Percentiles rank a stretch among this genome's conserved stretches.
Conservation (phyloP, 2,329 filamentous ascomycete genomes). For the Colletotrichum sansevieriae region DNA sequence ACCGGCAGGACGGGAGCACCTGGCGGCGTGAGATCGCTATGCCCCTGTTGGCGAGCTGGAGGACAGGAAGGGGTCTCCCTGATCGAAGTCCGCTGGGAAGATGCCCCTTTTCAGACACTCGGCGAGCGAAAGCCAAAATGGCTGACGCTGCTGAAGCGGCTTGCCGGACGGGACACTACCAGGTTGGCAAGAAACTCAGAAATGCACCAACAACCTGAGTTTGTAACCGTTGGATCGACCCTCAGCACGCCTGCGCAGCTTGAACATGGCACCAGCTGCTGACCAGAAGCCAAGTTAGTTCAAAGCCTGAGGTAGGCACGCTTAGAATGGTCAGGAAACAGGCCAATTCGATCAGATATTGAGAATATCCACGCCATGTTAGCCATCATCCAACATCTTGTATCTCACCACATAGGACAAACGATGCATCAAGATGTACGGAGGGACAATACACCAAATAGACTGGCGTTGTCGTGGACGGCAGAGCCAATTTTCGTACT, state of each 20-base stretch:
- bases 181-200: conserved; percentile 16
- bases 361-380: conserved; percentile 14
- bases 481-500: conserved; percentile 16
- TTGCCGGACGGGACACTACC: neutral
- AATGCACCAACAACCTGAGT: conserved; percentile 20
- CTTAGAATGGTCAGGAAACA: conserved; percentile 9
- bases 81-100: conserved; percentile 16
- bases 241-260: conserved; percentile 7
- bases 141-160: neutral
- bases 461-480: conserved; percentile 22
- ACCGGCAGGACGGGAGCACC: conserved; percentile 31
- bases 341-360: conserved; percentile 1
- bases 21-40: conserved; percentile 19
- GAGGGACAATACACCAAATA: conserved; percentile 22
- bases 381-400: conserved; percentile 18
- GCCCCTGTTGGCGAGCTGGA: conserved; percentile 14
- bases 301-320: conserved; percentile 1
- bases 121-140: conserved; percentile 7
- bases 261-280: conserved; percentile 2
- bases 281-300: conserved; percentile 5
- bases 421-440: conserved; percentile 2
- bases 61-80: conserved; percentile 16
- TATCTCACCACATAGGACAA: neutral
- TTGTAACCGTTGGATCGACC: conserved; percentile 23
- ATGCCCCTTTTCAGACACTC: conserved; percentile 32